phyloP scores from a whole-genome alignment of 768 basidiomycete genomes.

The Russula ochroleuca region DNA sequence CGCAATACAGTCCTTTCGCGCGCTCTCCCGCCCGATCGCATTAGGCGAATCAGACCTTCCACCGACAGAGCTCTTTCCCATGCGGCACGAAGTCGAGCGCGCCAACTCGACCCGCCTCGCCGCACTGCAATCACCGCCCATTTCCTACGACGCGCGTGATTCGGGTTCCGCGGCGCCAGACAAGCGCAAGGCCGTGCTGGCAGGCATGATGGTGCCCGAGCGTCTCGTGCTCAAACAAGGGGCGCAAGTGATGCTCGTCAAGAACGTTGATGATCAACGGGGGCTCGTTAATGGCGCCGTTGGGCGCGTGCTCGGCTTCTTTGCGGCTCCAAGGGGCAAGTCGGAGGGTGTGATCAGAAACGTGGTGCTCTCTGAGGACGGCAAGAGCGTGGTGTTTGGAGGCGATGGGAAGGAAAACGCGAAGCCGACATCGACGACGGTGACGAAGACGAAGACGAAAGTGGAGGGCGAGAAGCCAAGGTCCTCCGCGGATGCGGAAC shows the following conservation, averaged over 20 bases:
- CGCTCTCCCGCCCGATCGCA: constrained; percentile 39
- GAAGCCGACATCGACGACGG: neutral
- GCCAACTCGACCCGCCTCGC: constrained; percentile 56
- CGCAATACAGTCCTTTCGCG: constrained; percentile 47
- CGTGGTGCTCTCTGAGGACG: constrained; percentile 34
- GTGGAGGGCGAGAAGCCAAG: constrained; percentile 33
- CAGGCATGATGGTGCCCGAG: constrained; percentile 58
- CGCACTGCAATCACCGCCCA: constrained; percentile 41
- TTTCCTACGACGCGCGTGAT: constrained; percentile 51
- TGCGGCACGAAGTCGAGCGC: constrained; percentile 62
- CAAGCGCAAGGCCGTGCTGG: constrained; percentile 50
- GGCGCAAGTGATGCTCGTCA: constrained; percentile 67
- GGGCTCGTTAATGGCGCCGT: constrained; percentile 67
- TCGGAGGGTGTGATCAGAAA: constrained; percentile 37
- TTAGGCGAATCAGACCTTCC: constrained; percentile 36
- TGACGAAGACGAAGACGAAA: constrained; percentile 28
- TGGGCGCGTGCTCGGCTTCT: constrained; percentile 57
- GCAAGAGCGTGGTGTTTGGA: constrained; percentile 31
- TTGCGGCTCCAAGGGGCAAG: constrained; percentile 31
- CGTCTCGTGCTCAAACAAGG: constrained; percentile 53
- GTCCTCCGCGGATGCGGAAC: constrained; percentile 37
- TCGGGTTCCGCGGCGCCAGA: constrained; percentile 41
- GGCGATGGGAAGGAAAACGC: constrained; percentile 38
- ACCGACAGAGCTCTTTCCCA: constrained; percentile 56
- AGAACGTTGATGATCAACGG: constrained; percentile 52